Evolutionary conservation across 2,329 filamentous ascomycete species (phyloP).

Genomic region (Reticulascus tulasneorum): DNA sequence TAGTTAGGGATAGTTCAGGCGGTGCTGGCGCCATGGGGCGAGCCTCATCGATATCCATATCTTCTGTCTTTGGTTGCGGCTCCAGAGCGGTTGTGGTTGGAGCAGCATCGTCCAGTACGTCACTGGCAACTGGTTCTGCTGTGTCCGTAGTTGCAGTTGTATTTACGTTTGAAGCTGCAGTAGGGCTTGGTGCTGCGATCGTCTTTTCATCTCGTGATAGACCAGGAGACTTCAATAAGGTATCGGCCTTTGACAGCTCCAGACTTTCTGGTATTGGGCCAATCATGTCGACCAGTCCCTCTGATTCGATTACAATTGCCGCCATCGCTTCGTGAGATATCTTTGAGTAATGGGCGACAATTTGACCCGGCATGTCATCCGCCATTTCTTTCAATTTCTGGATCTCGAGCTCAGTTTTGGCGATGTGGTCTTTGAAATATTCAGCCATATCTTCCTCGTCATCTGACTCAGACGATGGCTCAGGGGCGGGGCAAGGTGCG

Average conservation of each 20-base stretch:
- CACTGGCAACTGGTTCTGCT: too few species aligned
- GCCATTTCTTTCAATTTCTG: conserved; percentile 38
- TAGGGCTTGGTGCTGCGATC: conserved; percentile 2
- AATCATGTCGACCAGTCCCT: conserved; percentile 39
- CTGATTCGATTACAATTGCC: conserved; percentile 40
- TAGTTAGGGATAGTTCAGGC: neutral
- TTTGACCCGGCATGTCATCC: conserved; percentile 33
- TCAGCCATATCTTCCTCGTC: conserved; percentile 58
- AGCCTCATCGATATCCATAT: conserved; percentile 35
- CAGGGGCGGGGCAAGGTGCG: conserved; percentile 22
- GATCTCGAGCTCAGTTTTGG: conserved; percentile 46
- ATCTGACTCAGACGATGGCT: conserved; percentile 47
- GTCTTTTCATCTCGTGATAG: conserved; percentile 8
- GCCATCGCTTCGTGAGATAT: conserved; percentile 46
- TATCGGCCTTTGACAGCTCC: conserved; percentile 10
- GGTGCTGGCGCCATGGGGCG: conserved; percentile 5
- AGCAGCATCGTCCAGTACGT: too few species aligned
- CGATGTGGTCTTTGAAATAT: conserved; percentile 50
- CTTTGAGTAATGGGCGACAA: conserved; percentile 42
- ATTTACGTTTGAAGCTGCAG: too few species aligned
- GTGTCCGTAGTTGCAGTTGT: too few species aligned
- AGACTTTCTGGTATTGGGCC: conserved; percentile 31
- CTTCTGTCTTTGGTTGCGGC: conserved; percentile 33
- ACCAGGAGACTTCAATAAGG: conserved; percentile 2
- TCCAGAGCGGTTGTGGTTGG: conserved; percentile 1